Evolutionary conservation across 108 stramenopile species (phyloP).

Genomic region (Parmales sp.): DNA sequence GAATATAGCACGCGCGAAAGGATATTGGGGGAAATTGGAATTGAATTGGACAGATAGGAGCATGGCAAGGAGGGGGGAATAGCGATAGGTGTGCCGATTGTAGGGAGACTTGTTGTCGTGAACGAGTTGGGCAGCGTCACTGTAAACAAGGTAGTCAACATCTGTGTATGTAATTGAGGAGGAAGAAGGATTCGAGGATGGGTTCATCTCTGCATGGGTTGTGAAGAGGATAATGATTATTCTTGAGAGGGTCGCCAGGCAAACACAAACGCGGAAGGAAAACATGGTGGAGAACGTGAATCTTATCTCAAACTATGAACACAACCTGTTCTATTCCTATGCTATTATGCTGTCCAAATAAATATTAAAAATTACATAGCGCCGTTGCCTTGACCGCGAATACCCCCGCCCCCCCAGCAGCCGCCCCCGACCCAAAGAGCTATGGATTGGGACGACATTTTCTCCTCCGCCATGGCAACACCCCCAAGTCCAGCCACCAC

Average conservation of each 20-base stretch:
- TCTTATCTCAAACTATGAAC: background rate
- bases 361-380: too few relatives aligned
- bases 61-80: conserved; percentile 88
- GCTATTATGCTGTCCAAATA: background rate
- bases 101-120: conserved; percentile 64
- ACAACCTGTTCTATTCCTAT: background rate
- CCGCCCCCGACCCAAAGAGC: too few relatives aligned
- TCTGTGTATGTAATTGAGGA: conserved; percentile 66
- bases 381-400: too few relatives aligned
- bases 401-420: too few relatives aligned
- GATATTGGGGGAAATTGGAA: background rate
- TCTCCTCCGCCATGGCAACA: too few relatives aligned
- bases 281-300: background rate
- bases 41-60: conserved; percentile 36
- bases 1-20: background rate
- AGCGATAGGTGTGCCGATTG: conserved; percentile 92
- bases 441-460: too few relatives aligned
- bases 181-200: background rate
- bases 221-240: background rate
- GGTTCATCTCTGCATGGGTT: background rate
- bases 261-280: background rate
- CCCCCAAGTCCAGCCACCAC: too few relatives aligned
- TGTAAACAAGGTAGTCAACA: conserved; percentile 75
- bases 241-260: background rate
- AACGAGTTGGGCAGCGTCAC: conserved; percentile 60